These are phyloP conservation scores for Fusarium sp. DNA, from an alignment of 2,329 filamentous ascomycete genomes.

Conservation along the genomic window DNA sequence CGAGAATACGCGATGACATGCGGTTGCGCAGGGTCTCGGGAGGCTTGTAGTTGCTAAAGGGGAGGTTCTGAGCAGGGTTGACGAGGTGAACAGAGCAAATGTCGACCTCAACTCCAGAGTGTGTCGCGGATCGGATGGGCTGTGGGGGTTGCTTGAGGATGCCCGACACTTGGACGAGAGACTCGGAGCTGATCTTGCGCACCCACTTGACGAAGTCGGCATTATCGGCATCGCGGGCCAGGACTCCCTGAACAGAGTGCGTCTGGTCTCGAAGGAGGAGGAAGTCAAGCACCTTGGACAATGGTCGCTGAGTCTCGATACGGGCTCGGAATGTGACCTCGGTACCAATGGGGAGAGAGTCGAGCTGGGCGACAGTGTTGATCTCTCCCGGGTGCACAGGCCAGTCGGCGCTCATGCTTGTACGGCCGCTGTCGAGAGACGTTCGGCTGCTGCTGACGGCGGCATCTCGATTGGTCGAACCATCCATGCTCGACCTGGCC, in stretches of 20 bases:
- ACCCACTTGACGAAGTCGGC: conserved; percentile 88
- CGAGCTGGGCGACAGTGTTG: conserved; percentile 52
- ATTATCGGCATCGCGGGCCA: conserved; percentile 57
- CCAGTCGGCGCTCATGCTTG: conserved; percentile 51
- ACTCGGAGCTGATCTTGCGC: conserved; percentile 82
- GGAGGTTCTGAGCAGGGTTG: conserved; percentile 59
- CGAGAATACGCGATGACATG: conserved; percentile 81
- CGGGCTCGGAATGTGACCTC: conserved; percentile 56
- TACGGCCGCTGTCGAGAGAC: conserved; percentile 51
- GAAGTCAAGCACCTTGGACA: conserved; percentile 87
- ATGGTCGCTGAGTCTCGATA: conserved; percentile 74
- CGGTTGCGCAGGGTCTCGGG: conserved; percentile 75
- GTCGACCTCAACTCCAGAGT: conserved; percentile 80
- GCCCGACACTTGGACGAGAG: conserved; percentile 80
- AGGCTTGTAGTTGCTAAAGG: conserved; percentile 69
- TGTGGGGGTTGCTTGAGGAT: conserved; percentile 78
- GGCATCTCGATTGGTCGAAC: conserved; percentile 17
- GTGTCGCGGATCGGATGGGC: conserved; percentile 77
- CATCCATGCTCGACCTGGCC: conserved; percentile 46
- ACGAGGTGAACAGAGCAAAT: conserved; percentile 67
- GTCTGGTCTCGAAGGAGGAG: conserved; percentile 87
- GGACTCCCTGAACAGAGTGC: conserved; percentile 84
- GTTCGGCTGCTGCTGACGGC: conserved; percentile 37
- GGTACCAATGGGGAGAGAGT: conserved; percentile 50
- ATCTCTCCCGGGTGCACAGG: conserved; percentile 53